Base-by-base conservation (phyloP, 2,329 filamentous ascomycete genomes). In the Monilinia laxa region DNA sequence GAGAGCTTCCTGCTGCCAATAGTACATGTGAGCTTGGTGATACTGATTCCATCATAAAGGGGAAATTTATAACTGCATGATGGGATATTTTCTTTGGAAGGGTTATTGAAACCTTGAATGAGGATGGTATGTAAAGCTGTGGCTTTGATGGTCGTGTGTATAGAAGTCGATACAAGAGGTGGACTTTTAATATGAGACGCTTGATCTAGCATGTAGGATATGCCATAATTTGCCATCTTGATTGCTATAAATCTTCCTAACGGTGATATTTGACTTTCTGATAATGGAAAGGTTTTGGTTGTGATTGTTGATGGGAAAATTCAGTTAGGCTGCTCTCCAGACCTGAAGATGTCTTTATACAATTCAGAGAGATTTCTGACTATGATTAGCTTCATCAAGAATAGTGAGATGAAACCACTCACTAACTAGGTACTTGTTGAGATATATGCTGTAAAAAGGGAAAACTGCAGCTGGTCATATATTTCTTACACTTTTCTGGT, bases 31-130 rank as follows among this genome's bases (percentile, higher is more conserved):
- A 92, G 93, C 4, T 80, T 82, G 10, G 89, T 87, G 0, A 93
- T 86, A 9, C 85, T 88, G 20, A 90, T 87, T 12, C 90, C 89
- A 73, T 91, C 88, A 70, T 89, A 90, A 0, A 93, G 80, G 0
- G 90, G 90, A 69, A 93, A 92, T 0, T 83, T 82, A 74, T 93
- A 93, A 18, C 81, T 80, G 20, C 87, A 82, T 73, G 91, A 80
- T 11, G 80, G 73, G 68, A 88, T 82, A 12, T 78, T 75, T 2
- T 76, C 72, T 1, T 72, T 60, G 2, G 81, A 80, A 0, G 85
- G 82, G 69, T 91, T 91, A 71, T 81, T 75, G 71, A 90, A 92
- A 0, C 79, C 87, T 75, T 91, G 82, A 0, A 77, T 82, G 53
- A 84, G 77, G 1, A 76, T 77, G 12, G 81, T 84, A 38, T 80